These are phyloP conservation scores for Lathyrus sativus DNA, from an alignment of 306 rosid species.

Conservation along the genomic window DNA sequence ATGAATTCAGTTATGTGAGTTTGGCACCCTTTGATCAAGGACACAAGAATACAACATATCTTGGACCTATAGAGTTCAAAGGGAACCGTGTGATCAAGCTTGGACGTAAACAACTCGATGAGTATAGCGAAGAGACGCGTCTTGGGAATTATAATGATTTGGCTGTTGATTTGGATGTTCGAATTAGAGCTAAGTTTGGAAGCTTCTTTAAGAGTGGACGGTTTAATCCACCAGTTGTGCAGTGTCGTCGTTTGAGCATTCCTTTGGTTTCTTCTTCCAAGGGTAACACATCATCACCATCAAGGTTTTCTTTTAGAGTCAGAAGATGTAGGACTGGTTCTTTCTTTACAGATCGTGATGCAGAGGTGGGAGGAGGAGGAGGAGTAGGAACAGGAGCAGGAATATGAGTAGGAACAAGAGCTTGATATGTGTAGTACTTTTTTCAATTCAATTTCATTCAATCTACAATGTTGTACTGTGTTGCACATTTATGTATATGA, in stretches of 20 bases:
- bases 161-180: constrained; percentile 40
- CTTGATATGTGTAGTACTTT: no score
- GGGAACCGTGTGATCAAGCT: constrained; percentile 32
- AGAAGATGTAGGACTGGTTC: constrained; percentile 27
- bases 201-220: not conserved
- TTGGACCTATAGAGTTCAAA: constrained; percentile 25
- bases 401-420: no score
- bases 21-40: constrained; percentile 50
- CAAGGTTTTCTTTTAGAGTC: constrained; percentile 3
- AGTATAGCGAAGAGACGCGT: constrained; percentile 39
- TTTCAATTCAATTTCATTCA: no score
- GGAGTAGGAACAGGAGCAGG: no score
- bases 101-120: constrained; percentile 18
- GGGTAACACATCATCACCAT: not conserved
- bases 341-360: constrained; percentile 36
- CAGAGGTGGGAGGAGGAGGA: no score
- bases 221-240: constrained; percentile 31
- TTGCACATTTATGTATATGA: no score
- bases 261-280: constrained; percentile 39
- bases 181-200: constrained; percentile 28
- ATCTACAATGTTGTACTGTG: no score
- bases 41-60: constrained; percentile 38
- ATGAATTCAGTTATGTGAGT: not conserved
- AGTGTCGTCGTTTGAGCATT: constrained; percentile 36
- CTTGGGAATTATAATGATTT: constrained; percentile 34